Evolutionary conservation across 176 grass and related monocot genomes (phyloP).

Genomic region (Zoysia japonica): DNA sequence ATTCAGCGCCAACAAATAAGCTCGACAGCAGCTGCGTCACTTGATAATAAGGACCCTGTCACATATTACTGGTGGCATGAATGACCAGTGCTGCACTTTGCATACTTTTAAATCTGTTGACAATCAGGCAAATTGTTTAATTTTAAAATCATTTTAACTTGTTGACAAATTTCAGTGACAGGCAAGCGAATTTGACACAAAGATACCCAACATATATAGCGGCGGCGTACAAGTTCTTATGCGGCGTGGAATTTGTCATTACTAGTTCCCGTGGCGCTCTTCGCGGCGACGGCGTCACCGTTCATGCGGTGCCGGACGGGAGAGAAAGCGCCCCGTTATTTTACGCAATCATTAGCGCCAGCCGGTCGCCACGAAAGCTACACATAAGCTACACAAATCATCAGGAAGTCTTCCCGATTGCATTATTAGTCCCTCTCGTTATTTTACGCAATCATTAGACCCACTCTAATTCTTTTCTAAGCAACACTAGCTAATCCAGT

Average conservation of each 20-base stretch:
- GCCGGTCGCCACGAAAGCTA: constrained; percentile 10
- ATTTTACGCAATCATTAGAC: background rate
- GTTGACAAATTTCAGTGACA: too few relatives aligned
- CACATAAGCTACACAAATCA: constrained; percentile 19
- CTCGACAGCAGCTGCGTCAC: constrained; percentile 25
- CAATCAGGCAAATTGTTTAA: too few relatives aligned
- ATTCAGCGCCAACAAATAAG: constrained; percentile 10
- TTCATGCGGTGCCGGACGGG: constrained; percentile 15
- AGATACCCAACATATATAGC: too few relatives aligned
- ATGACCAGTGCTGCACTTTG: background rate
- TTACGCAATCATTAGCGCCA: constrained; percentile 12
- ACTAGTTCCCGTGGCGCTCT: too few relatives aligned
- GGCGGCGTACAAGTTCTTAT: too few relatives aligned
- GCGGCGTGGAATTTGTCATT: too few relatives aligned
- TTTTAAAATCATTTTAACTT: background rate
- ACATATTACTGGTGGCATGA: background rate
- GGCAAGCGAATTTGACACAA: too few relatives aligned
- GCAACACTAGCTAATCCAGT: background rate
- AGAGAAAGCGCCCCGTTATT: background rate
- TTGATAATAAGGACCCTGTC: constrained; percentile 28
- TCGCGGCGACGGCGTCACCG: background rate
- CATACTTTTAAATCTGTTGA: too few relatives aligned
- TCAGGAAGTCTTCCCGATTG: background rate
- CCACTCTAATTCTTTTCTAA: background rate
- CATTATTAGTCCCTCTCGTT: background rate